Base-by-base conservation (phyloP, 805 yeast genomes). In the Saturnispora hagleri region DNA sequence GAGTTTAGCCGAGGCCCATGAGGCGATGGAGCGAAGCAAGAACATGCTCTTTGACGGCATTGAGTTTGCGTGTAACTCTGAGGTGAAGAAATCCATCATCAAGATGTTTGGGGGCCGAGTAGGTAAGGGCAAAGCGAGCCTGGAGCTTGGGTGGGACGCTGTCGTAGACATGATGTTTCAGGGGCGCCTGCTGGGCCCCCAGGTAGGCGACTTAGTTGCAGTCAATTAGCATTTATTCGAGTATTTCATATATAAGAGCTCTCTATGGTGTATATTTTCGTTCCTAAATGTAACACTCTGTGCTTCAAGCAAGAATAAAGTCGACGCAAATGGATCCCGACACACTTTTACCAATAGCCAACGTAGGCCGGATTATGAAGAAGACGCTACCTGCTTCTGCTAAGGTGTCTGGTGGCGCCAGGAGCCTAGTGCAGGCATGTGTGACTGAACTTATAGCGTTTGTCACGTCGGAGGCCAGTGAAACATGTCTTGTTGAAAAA, bases 331-430 rank as follows among this genome's bases (percentile, higher is more conserved):
- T 49, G 51, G 51, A 49, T 33, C 51, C 47, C 12, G 51, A 49
- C 35, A 49, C 51, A 26, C 43, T 49, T 12, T 28, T 49, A 13
- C 83, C 83, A 31, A 79, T 78, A 53, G 83, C 83, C 40, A 78
- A 78, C 54, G 85, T 80, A 54, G 84, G 85, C n/a, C 70, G 91
- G 49, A 77, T 86, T 48, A 86, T 85, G 91, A 86, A 86, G 61
- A 73, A 69, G 51, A 84, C 91, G 2, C 69, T 85, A 31, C 91
- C 93, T 3, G 69, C 74, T 12, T 80, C 82, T 36, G 91, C 90
- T 10, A 85, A 85, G 60, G 81, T 85, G 1, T 81, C 89, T 22
- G 85, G 84, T 60, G 93, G 85, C 60, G 86, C 90, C 43, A 84
- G 84, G 60, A 90, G 83, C 58, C 80, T 87, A 57, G 80, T 82